Evolutionary conservation across 2,329 filamentous ascomycete genomes (phyloP).

Genomic region (Plectosphaerella sp.): DNA sequence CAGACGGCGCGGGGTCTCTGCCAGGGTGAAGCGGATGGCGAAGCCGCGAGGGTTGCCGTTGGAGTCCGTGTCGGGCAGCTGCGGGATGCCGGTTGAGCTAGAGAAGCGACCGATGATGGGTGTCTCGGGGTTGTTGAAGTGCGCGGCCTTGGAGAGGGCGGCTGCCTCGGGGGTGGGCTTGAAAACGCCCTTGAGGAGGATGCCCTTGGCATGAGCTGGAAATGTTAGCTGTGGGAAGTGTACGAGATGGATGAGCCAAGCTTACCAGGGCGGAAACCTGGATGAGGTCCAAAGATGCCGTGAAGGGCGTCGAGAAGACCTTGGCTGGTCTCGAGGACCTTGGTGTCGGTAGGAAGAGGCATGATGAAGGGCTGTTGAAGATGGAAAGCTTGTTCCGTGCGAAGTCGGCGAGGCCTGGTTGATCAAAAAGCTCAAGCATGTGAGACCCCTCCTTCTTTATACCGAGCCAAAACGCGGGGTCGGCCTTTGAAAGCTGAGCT

Average conservation of each 20-base stretch:
- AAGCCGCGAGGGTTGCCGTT: conserved; percentile 44
- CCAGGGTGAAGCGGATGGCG: conserved; percentile 42
- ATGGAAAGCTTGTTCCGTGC: no score
- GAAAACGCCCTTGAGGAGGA: conserved; percentile 47
- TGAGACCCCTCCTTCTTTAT: no score
- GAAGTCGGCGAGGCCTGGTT: no score
- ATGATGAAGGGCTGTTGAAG: conserved; percentile 19
- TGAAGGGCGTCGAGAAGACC: conserved; percentile 30
- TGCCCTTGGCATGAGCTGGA: conserved; percentile 50
- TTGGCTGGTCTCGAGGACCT: conserved; percentile 29
- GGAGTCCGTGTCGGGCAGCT: conserved; percentile 42
- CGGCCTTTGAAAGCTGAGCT: no score
- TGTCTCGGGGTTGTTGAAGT: conserved; percentile 40
- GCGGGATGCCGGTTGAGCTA: conserved; percentile 44
- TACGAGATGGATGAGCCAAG: not conserved
- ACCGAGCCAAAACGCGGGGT: no score
- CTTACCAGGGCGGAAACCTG: conserved; percentile 33
- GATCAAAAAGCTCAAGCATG: no score
- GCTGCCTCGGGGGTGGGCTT: conserved; percentile 38
- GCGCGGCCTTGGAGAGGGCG: conserved; percentile 38
- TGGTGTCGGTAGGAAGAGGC: conserved; percentile 38
- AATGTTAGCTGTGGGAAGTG: conserved; percentile 2
- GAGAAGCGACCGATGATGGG: conserved; percentile 46
- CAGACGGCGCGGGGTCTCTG: conserved; percentile 27
- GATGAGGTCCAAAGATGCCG: conserved; percentile 31